Percentiles rank a stretch among this genome's conserved stretches.
phyloP scores from a whole-genome alignment of 768 basidiomycete species.

The Tremella yokohamensis region DNA sequence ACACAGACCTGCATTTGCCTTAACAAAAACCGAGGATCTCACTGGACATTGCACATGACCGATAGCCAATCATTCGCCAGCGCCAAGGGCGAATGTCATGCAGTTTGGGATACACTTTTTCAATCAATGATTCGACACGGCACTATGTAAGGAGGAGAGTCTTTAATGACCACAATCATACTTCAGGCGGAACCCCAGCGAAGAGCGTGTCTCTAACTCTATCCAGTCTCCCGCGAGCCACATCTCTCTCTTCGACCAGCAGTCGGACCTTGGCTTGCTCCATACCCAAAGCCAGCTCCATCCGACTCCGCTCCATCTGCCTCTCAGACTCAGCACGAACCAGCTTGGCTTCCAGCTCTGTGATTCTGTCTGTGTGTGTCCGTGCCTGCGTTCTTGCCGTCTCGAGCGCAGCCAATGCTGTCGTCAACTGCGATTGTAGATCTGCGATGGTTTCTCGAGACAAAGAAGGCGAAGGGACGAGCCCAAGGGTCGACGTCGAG shows the following conservation, averaged over 20 bases:
- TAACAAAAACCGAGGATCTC: too few species aligned
- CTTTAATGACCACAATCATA: too few species aligned
- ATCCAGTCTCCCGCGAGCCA: constrained; percentile 38
- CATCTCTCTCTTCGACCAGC: constrained; percentile 36
- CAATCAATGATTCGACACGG: too few species aligned
- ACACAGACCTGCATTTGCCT: too few species aligned
- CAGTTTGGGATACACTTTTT: too few species aligned
- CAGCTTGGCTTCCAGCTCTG: constrained; percentile 25
- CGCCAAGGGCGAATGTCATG: too few species aligned
- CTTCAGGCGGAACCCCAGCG: constrained; percentile 12
- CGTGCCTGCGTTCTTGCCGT: constrained; percentile 16
- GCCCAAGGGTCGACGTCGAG: constrained; percentile 16
- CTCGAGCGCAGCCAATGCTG: constrained; percentile 29
- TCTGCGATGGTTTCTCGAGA: constrained; percentile 21
- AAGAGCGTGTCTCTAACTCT: constrained; percentile 43
- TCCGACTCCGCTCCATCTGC: constrained; percentile 21
- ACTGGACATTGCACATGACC: too few species aligned
- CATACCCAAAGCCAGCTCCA: constrained; percentile 36
- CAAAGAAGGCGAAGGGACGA: constrained; percentile 2
- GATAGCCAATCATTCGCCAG: too few species aligned
- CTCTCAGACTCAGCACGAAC: constrained; percentile 20
- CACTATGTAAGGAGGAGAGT: too few species aligned
- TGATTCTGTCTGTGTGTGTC: constrained; percentile 19
- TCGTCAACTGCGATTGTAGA: constrained; percentile 31
- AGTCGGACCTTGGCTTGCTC: constrained; percentile 29